Percentiles rank a stretch among this genome's conserved stretches.
Evolutionary conservation across 1,284 basidiomycete species (phyloP).

Genomic region (Sporisorium sorghi): DNA sequence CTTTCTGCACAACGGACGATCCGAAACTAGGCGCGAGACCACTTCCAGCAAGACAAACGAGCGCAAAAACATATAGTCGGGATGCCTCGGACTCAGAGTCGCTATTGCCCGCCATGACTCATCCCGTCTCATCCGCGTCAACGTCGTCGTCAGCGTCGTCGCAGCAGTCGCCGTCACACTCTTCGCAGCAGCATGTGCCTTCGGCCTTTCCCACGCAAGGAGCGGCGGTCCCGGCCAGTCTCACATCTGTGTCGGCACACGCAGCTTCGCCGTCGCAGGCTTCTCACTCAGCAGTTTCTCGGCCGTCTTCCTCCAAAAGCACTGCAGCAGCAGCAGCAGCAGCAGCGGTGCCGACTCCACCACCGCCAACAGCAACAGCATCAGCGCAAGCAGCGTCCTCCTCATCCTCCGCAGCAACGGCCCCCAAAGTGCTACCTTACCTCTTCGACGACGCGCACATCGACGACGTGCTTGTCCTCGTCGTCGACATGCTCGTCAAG

Average conservation of each 20-base stretch:
- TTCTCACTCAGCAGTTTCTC: constrained; percentile 4
- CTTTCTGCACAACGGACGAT: too few species aligned
- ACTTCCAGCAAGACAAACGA: neutral
- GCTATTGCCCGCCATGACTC: constrained; percentile 28
- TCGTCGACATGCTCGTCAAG: constrained; percentile 66
- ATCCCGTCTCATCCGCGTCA: constrained; percentile 10
- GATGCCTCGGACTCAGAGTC: constrained; percentile 18
- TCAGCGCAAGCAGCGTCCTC: constrained; percentile 12
- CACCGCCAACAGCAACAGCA: constrained; percentile 3
- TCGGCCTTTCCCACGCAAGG: constrained; percentile 19
- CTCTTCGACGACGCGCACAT: constrained; percentile 64
- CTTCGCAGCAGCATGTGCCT: constrained; percentile 8
- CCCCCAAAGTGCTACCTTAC: constrained; percentile 52
- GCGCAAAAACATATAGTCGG: constrained; percentile 2
- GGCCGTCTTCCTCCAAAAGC: neutral
- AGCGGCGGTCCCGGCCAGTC: constrained; percentile 13
- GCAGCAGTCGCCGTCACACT: constrained; percentile 14
- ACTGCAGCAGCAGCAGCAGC: neutral
- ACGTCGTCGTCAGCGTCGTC: constrained; percentile 2
- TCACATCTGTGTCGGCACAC: constrained; percentile 27
- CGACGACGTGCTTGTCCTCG: constrained; percentile 64
- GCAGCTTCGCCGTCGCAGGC: constrained; percentile 23
- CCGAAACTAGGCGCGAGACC: too few species aligned
- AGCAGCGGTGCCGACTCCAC: constrained; percentile 4
- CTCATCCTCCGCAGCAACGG: neutral